Base-by-base conservation (phyloP, 768 basidiomycete genomes). In the Mycena leptocephala region DNA sequence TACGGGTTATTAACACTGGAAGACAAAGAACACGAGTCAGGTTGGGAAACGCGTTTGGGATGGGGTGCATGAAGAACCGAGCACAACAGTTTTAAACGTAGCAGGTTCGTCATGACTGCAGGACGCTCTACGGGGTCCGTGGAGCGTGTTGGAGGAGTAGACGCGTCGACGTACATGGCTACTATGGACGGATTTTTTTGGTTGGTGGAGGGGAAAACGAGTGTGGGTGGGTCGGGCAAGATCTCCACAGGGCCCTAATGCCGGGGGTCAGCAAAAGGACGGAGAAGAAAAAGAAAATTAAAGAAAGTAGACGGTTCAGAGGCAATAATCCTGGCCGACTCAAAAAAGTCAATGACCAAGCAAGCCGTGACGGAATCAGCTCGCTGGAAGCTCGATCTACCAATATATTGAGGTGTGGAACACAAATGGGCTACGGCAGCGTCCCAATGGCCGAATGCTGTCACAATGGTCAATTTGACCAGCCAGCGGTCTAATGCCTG, bases 271-370 rank as follows among this genome's bases (percentile, higher is more conserved):
- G 81, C 72, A n/a, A n/a, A n/a, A n/a, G n/a, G n/a, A n/a, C n/a
- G n/a, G 79, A 75, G 64, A 48, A 72, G 73, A 68, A 69, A 71
- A 74, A 74, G 59, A 81, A 77, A 77, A 80, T 82, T 79, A 82
- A 82, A 79, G 82, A 82, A 78, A 78, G 75, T 78, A n/a, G 80
- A 84, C 74, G 76, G 81, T 26, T 80, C 68, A 72, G 71, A 74
- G 56, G 76, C 76, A 72, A 71, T 65, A 55, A n/a, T n/a, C n/a
- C 32, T 32, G 56, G n/a, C n/a, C 28, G 39, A 41, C 55, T 55
- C 68, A 28, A 70, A 66, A 70, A 70, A 70, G 68, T 62, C 59
- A 62, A 62, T n/a, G 37, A 20, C 59, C 59, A 37, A 22, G n/a
- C 13, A n/a, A n/a, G n/a, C n/a, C 24, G 59, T 62, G 56, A 41